These are phyloP conservation scores for Gastrodia elata DNA, from an alignment of 106 monocot genomes.

Conservation along the genomic window DNA sequence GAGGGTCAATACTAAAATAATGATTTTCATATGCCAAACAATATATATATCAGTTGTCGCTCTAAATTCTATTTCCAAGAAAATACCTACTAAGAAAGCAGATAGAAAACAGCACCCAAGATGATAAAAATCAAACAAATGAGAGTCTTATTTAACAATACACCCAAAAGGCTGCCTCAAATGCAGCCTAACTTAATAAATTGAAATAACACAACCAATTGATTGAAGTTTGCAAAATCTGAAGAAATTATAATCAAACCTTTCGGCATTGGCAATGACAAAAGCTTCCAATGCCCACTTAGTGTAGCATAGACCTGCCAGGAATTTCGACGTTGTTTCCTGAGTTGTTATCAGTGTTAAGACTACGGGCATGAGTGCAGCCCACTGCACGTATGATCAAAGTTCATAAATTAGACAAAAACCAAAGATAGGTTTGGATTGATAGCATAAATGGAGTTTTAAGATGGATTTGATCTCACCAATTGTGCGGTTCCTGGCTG, in stretches of 20 bases:
- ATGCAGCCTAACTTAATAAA: no score
- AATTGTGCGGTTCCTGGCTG: conserved; percentile 83
- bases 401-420: not conserved
- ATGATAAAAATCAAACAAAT: no score
- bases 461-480: conserved; percentile 35
- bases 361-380: conserved; percentile 79
- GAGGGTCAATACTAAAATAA: no score
- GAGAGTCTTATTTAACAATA: no score
- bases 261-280: conserved; percentile 71
- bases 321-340: conserved; percentile 15
- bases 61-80: no score
- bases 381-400: conserved; percentile 60
- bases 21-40: no score
- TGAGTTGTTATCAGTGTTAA: conserved; percentile 75
- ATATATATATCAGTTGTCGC: no score
- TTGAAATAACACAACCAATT: no score
- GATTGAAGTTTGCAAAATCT: not conserved
- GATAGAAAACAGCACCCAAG: no score
- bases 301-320: conserved; percentile 69
- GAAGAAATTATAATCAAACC: conserved; percentile 18
- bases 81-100: no score
- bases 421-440: not conserved
- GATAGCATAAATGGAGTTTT: not conserved
- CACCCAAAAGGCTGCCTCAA: no score
- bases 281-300: conserved; percentile 94